phyloP scores from a whole-genome alignment of 106 monocot species.

The Dioscorea zingiberensis region DNA sequence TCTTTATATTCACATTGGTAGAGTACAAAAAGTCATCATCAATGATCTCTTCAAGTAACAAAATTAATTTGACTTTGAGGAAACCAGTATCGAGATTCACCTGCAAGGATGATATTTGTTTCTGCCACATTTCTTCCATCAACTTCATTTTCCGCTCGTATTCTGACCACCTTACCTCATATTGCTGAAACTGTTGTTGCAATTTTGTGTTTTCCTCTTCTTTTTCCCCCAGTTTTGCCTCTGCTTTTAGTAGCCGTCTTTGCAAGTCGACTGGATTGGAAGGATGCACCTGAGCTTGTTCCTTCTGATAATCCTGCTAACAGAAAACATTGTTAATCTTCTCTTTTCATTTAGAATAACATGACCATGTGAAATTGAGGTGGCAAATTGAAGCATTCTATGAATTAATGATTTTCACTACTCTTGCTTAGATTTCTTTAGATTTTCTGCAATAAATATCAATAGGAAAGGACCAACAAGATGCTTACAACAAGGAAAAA shows the following conservation, averaged over 20 bases:
- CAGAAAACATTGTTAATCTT: not conserved
- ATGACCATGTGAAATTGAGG: too few relatives aligned
- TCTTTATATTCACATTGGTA: too few relatives aligned
- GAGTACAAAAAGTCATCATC: too few relatives aligned
- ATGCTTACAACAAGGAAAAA: too few relatives aligned
- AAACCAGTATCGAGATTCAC: not conserved
- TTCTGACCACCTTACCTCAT: conserved; percentile 7
- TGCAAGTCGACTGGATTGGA: conserved; percentile 6
- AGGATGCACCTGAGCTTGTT: conserved; percentile 2
- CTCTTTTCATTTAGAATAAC: too few relatives aligned
- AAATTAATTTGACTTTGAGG: too few relatives aligned
- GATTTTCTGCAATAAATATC: too few relatives aligned
- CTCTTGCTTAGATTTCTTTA: too few relatives aligned
- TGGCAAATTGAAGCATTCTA: too few relatives aligned
- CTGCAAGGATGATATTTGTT: conserved; percentile 13
- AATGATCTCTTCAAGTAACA: too few relatives aligned
- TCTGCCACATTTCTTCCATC: conserved; percentile 14
- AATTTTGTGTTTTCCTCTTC: conserved; percentile 7
- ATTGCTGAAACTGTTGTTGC: conserved; percentile 10
- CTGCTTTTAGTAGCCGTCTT: conserved; percentile 5
- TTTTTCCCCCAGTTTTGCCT: conserved; percentile 7
- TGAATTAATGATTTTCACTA: too few relatives aligned
- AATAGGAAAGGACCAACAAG: too few relatives aligned
- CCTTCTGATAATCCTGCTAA: not conserved
- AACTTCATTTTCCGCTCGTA: conserved; percentile 5